Evolutionary conservation across 2,329 filamentous ascomycete genomes (phyloP).

Genomic region (Fusarium sp.): DNA sequence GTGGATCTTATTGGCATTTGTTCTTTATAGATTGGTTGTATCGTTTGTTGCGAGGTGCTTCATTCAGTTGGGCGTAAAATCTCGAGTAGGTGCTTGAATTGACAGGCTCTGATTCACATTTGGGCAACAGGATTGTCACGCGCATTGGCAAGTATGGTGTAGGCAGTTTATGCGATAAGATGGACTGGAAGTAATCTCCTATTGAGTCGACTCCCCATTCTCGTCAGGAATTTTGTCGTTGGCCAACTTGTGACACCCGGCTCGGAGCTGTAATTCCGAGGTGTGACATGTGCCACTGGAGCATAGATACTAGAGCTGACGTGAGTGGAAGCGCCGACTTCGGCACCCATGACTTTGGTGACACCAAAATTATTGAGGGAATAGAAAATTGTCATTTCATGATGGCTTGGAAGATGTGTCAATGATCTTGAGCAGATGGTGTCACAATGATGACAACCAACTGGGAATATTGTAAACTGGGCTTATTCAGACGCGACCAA

Average conservation of each 20-base stretch:
- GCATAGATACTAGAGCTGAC: not conserved
- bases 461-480: not conserved
- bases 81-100: not conserved
- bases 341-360: not conserved
- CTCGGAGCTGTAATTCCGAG: constrained; percentile 23
- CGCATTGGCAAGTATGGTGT: not conserved
- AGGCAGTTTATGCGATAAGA: not conserved
- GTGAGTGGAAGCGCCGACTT: constrained; percentile 1
- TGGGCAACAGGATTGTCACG: not conserved
- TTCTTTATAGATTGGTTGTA: constrained; percentile 14
- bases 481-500: constrained; percentile 4
- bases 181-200: not conserved
- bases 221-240: not conserved
- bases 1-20: constrained; percentile 2
- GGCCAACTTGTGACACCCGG: not conserved
- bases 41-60: constrained; percentile 1
- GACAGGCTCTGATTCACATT: not conserved
- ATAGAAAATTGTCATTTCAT: not conserved
- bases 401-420: no score
- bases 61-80: not conserved
- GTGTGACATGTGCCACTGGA: not conserved
- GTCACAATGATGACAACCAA: constrained; percentile 1
- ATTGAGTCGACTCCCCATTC: not conserved
- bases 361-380: not conserved
- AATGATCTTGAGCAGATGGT: not conserved